A percentile compares a stretch with the other conserved stretches of the same genome.
These are phyloP conservation scores for Dactylellina haptotyla DNA, from an alignment of 2,329 filamentous ascomycete genomes.

Conservation along the genomic window DNA sequence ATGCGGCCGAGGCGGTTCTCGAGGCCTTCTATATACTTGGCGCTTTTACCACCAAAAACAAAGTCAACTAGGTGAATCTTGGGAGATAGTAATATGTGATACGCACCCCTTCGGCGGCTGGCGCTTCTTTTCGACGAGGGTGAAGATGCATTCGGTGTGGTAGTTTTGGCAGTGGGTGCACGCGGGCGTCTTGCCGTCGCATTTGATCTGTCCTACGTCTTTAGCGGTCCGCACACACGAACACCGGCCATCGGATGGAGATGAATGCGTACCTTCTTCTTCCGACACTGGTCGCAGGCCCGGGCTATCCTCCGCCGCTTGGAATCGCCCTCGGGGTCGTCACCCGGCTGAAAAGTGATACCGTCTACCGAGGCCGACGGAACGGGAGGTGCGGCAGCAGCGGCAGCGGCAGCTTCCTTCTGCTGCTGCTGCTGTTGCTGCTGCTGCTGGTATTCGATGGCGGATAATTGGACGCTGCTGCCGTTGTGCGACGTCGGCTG, in stretches of 20 bases:
- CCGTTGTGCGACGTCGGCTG: conserved; percentile 29
- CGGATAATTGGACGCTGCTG: conserved; percentile 48
- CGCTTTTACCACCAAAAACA: conserved; percentile 76
- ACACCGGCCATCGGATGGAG: no score
- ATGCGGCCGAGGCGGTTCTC: conserved; percentile 84
- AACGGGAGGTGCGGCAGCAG: not conserved
- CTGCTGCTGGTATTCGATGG: conserved; percentile 48
- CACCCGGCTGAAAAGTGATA: conserved; percentile 22
- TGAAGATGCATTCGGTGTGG: conserved; percentile 97
- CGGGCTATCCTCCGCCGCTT: conserved; percentile 72
- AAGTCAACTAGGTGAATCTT: conserved; percentile 76
- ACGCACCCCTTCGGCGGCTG: conserved; percentile 98
- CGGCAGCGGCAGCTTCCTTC: conserved; percentile 15
- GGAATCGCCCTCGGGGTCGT: conserved; percentile 27
- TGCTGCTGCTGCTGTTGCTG: conserved; percentile 23
- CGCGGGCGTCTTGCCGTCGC: conserved; percentile 83
- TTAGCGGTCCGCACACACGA: no score
- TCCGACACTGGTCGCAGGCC: conserved; percentile 82
- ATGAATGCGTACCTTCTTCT: conserved; percentile 74
- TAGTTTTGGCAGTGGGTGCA: conserved; percentile 98
- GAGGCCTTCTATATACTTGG: conserved; percentile 90
- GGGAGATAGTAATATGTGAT: conserved; percentile 58
- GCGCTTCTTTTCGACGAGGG: conserved; percentile 98
- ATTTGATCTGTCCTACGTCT: conserved; percentile 78
- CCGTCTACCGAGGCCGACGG: conserved; percentile 3